Evolutionary conservation across 495 filamentous ascomycete genomes (phyloP).

Genomic region (Xylaria curta): DNA sequence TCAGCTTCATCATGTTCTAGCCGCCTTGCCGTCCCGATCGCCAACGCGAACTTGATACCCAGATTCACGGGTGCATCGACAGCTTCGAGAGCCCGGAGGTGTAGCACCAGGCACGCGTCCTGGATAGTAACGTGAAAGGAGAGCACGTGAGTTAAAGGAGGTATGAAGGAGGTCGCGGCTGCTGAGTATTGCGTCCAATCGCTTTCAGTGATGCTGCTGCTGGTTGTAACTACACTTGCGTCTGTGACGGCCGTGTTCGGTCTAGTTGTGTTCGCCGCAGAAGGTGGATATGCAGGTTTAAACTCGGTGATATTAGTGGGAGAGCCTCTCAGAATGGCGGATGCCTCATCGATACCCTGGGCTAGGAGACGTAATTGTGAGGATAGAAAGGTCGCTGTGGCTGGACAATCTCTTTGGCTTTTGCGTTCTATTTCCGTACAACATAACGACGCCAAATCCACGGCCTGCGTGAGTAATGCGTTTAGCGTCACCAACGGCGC

Average conservation of each 20-base stretch:
- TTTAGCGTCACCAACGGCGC: conserved; percentile 72
- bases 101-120: conserved; percentile 77
- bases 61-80: conserved; percentile 56
- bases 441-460: conserved; percentile 81
- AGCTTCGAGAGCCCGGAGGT: conserved; percentile 79
- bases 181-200: conserved; percentile 28
- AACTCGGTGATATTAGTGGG: conserved; percentile 42
- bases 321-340: conserved; percentile 61
- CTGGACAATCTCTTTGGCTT: conserved; percentile 47
- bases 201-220: conserved; percentile 20
- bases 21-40: conserved; percentile 63
- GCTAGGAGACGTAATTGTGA: conserved; percentile 79
- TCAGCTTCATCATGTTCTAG: conserved; percentile 84
- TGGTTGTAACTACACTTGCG: conserved; percentile 13
- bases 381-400: conserved; percentile 74
- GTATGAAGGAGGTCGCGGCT: conserved; percentile 46
- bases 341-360: conserved; percentile 76
- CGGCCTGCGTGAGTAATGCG: conserved; percentile 74
- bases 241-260: conserved; percentile 14
- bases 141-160: conserved; percentile 55
- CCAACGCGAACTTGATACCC: conserved; percentile 57
- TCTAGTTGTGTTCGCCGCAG: conserved; percentile 39
- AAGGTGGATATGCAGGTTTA: not conserved
- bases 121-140: conserved; percentile 78
- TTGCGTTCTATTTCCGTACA: conserved; percentile 60